Evolutionary conservation across 768 basidiomycete genomes (phyloP), one percentile per base, ranked within the genome.

Genomic region (Lentinus brumalis): DNA sequence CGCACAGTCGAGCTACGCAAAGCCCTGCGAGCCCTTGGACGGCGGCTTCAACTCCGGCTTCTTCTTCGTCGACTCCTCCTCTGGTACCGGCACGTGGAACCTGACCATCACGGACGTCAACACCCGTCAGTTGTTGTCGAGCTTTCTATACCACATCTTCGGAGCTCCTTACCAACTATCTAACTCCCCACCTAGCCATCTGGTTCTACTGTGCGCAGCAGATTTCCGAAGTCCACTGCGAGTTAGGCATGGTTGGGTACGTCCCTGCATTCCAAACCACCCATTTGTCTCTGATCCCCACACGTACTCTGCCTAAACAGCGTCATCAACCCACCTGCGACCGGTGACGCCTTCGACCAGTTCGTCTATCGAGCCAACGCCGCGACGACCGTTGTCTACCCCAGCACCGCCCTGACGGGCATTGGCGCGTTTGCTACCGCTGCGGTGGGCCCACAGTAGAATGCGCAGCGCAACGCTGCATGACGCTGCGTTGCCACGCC

Each of bases 131-230:
- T 71, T 5, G 8, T 26, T 15, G 14, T 29, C 59, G 26, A 45
- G 1, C 39, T 26, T 2, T 15, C 4, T 18, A 16, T 18, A 35
- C 15, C 50, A 41, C 47, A 58, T 31, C 53, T 31, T 30, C 39
- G n/a, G 32, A 11, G 40, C 35, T 35, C 35, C 35, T 35, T 11
- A 35, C 35, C 11, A 35, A 35, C 21, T 1, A 6, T 35, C 35
- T 35, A 6, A 11, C 35, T 35, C 35, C 11, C 35, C 35, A 35
- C 35, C 75, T 54, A 74, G 83, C 83, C 4, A 77, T 85, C 47
- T 86, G 82, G 81, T 84, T 84, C 77, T 85, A 75, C 78, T 86
- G 84, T 75, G 81, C 83, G 61, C 81, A 81, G 67, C 69, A 76
- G n/a, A 0, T 47, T 1, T 79, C 78, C 0, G 1, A 44, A 1